Evolutionary conservation across 2,329 filamentous ascomycete species (phyloP), one percentile per base, ranked within the genome.

Genomic region (Hymenoscyphus albidus): DNA sequence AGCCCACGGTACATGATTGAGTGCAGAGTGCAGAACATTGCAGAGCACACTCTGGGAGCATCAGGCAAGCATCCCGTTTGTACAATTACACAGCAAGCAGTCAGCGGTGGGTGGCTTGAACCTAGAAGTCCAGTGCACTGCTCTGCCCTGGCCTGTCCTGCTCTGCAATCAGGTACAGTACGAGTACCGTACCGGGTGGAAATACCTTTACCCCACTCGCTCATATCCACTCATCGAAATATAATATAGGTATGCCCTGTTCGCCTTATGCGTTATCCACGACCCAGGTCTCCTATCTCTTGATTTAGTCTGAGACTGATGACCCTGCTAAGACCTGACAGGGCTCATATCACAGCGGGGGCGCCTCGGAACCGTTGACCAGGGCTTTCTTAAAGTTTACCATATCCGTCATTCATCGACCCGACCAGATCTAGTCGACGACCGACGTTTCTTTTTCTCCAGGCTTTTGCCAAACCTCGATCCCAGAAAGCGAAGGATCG

Each of bases 221-320:
- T 22, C 59, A 39, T 40, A 54, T 61, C 59, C 60, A 62, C 60
- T 12, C 39, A 35, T 57, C 64, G 58, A 62, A 67, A 67, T 68
- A 65, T 69, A 67, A 66, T 68, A 65, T 69, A 69, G 69, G 68
- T 70, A 69, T 61, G 71, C 67, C 68, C 66, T 71, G 68, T 69
- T 71, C 66, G 64, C 64, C 67, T 67, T 71, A 68, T 66, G 65
- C 64, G 68, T 67, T 68, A 68, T 68, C 64, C 60, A 68, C 67
- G 62, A 61, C 61, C 66, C 65, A 69, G 65, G 54, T 63, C 61
- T 59, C 63, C 60, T 58, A 62, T 63, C 64, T 63, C 64, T 67
- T 60, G 57, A 69, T 68, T 54, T 69, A 68, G 66, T 66, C 65
- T 62, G 64, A 65, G 66, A 70, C 66, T 72, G 68, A 68, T 67